Percentiles rank a stretch among this genome's conserved stretches.
Evolutionary conservation across 1,139 yeast species (phyloP).

Genomic region (Sporopachydermia cereana): DNA sequence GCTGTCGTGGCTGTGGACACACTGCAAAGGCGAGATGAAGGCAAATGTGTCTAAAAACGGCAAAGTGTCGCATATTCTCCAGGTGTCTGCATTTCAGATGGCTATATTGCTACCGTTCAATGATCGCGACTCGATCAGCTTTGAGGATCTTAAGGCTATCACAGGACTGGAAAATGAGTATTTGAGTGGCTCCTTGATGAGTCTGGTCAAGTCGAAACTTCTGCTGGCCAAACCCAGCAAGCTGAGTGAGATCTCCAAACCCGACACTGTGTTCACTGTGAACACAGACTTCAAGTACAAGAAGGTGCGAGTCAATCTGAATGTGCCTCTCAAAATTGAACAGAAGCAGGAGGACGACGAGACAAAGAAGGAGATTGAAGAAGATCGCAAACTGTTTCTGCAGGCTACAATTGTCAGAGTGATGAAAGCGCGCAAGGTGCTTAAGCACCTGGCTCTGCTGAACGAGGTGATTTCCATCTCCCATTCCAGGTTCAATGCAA

Average conservation of each 20-base stretch:
- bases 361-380: constrained; percentile 74
- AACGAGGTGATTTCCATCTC: constrained; percentile 88
- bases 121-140: constrained; percentile 45
- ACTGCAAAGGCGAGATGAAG: constrained; percentile 84
- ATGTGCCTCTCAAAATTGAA: constrained; percentile 72
- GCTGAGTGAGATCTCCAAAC: constrained; percentile 32
- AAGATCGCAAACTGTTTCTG: constrained; percentile 74
- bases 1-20: constrained; percentile 92
- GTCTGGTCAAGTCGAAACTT: constrained; percentile 70
- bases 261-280: constrained; percentile 54
- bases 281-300: constrained; percentile 79
- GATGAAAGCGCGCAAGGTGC: constrained; percentile 83
- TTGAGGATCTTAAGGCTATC: constrained; percentile 47
- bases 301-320: constrained; percentile 75
- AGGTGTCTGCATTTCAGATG: constrained; percentile 78
- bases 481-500: constrained; percentile 74
- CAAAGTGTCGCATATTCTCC: constrained; percentile 49
- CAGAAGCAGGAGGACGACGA: constrained; percentile 69
- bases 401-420: constrained; percentile 93
- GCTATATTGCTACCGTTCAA: constrained; percentile 76
- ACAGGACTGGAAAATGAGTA: constrained; percentile 59
- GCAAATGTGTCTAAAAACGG: constrained; percentile 81
- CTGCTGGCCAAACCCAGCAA: constrained; percentile 55
- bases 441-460: constrained; percentile 69
- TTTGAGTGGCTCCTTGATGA: constrained; percentile 64